These are phyloP conservation scores for Aspergillus biplanus DNA, from an alignment of 495 filamentous ascomycete species.

Conservation along the genomic window DNA sequence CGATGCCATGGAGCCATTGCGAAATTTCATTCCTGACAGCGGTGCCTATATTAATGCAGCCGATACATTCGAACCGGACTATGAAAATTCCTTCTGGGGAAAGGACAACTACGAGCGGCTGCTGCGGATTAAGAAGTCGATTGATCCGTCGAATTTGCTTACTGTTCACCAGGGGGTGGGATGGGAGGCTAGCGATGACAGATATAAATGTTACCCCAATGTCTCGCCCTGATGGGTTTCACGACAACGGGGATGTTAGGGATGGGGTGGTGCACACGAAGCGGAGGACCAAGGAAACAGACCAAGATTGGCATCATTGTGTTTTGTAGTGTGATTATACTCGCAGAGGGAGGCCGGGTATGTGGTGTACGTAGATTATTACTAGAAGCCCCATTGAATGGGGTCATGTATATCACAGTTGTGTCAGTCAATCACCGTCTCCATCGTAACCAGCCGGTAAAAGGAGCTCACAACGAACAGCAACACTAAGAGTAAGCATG, in stretches of 20 bases:
- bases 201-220: slow-evolving; percentile 12
- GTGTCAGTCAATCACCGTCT: background rate
- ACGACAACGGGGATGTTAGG: background rate
- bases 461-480: background rate
- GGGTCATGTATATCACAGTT: background rate
- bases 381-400: background rate
- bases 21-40: slow-evolving; percentile 42
- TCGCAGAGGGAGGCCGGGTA: background rate
- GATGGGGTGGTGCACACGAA: background rate
- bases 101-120: slow-evolving; percentile 43
- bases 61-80: slow-evolving; percentile 47
- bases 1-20: slow-evolving; percentile 32
- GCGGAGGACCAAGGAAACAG: background rate
- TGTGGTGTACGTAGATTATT: background rate
- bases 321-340: background rate
- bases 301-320: background rate
- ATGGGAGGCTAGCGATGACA: slow-evolving; percentile 6
- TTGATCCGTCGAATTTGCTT: slow-evolving; percentile 51
- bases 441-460: background rate
- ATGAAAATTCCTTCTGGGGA: slow-evolving; percentile 54
- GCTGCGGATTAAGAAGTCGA: slow-evolving; percentile 45
- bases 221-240: background rate
- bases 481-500: background rate
- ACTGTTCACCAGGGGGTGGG: slow-evolving; percentile 21
- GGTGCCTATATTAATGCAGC: slow-evolving; percentile 54